Evolutionary conservation across 164 flowering plant species (phyloP).

Genomic region (Warburgia ugandensis): DNA sequence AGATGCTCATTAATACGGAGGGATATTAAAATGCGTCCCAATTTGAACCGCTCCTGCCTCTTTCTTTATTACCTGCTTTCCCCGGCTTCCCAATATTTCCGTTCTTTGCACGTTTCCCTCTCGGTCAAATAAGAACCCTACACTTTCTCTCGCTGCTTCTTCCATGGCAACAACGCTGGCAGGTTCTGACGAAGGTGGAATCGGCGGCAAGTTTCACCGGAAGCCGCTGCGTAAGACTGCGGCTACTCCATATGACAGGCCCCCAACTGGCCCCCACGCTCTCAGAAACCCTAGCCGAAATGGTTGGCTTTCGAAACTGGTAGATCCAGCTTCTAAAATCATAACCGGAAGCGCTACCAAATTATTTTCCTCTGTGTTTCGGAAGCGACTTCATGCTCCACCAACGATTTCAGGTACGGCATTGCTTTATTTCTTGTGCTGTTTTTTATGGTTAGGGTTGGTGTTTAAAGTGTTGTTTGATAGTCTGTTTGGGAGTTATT

Average conservation of each 20-base stretch:
- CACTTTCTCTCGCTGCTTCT: conserved; percentile 15
- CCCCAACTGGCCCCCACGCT: conserved; percentile 30
- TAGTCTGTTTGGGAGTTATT: background rate
- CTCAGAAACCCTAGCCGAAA: conserved; percentile 11
- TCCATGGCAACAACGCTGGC: conserved; percentile 15
- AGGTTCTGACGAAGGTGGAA: conserved; percentile 35
- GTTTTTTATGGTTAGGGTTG: no score
- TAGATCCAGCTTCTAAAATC: conserved; percentile 75
- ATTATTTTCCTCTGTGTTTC: conserved; percentile 48
- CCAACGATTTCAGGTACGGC: conserved; percentile 12
- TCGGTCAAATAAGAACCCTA: conserved; percentile 13
- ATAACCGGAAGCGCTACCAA: conserved; percentile 48
- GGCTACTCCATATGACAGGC: conserved; percentile 77
- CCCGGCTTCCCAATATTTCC: background rate
- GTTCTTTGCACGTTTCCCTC: background rate
- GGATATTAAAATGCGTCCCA: no score
- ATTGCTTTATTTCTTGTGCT: background rate
- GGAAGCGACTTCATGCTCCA: conserved; percentile 41
- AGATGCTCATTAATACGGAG: no score
- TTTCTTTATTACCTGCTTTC: no score
- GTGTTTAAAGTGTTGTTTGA: background rate
- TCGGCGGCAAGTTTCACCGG: conserved; percentile 54
- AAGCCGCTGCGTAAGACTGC: conserved; percentile 28
- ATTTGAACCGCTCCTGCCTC: no score
- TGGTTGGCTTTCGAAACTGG: conserved; percentile 63